phyloP scores from a whole-genome alignment of 768 basidiomycete species.

The Mycena filopes region DNA sequence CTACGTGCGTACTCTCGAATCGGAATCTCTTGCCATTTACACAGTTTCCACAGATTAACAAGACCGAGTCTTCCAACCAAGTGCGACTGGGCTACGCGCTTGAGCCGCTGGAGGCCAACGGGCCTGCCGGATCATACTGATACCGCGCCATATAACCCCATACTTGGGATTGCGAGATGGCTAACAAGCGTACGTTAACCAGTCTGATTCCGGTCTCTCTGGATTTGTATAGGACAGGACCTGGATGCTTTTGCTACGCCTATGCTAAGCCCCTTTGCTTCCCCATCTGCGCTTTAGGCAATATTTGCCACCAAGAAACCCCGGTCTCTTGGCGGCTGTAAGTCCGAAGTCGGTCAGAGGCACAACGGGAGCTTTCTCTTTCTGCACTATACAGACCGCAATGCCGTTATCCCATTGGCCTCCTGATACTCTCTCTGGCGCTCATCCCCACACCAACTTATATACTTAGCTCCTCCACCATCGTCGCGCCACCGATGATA shows the following conservation, averaged over 20 bases:
- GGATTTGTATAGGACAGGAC: too few relatives aligned
- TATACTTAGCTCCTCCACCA: too few relatives aligned
- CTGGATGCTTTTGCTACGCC: background rate
- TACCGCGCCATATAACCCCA: constrained; percentile 15
- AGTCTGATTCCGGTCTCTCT: background rate
- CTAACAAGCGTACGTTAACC: constrained; percentile 13
- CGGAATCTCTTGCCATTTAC: background rate
- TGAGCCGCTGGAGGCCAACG: constrained; percentile 30
- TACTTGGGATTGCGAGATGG: constrained; percentile 9
- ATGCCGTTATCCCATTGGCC: constrained; percentile 2
- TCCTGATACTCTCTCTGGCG: background rate
- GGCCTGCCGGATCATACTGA: constrained; percentile 15
- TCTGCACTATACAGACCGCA: too few relatives aligned
- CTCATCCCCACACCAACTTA: background rate
- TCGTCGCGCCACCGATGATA: too few relatives aligned
- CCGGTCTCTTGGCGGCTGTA: background rate
- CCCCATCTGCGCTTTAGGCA: too few relatives aligned
- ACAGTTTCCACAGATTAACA: constrained; percentile 7
- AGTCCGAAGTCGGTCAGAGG: too few relatives aligned
- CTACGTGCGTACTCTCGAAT: constrained; percentile 35
- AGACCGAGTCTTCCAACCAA: constrained; percentile 23
- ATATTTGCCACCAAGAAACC: background rate
- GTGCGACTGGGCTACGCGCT: constrained; percentile 30
- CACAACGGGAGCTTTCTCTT: too few relatives aligned
- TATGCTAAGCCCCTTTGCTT: background rate